Evolutionary conservation across 106 monocot species (phyloP).

Genomic region (Iris macrosiphon): DNA sequence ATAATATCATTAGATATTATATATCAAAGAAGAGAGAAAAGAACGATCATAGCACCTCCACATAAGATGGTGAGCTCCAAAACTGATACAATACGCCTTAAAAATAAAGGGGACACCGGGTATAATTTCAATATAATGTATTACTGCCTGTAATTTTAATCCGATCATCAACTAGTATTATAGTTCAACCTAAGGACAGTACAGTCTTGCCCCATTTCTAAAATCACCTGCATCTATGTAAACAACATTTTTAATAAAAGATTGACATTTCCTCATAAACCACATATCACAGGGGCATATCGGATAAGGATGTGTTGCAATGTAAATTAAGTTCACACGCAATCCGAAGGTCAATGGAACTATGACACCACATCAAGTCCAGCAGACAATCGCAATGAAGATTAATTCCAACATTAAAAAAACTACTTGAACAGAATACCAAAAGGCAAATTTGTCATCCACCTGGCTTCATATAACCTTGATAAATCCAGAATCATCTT

Average conservation of each 20-base stretch:
- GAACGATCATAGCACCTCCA: too few species aligned
- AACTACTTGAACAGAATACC: not conserved
- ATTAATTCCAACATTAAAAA: not conserved
- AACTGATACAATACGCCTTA: too few species aligned
- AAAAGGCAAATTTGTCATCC: not conserved
- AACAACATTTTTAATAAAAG: not conserved
- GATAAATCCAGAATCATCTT: conserved; percentile 2
- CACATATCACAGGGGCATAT: not conserved
- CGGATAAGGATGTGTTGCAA: not conserved
- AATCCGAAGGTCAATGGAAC: not conserved
- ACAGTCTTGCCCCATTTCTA: not conserved
- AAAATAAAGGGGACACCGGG: too few species aligned
- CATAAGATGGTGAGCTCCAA: too few species aligned
- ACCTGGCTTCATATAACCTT: not conserved
- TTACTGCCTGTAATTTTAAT: too few species aligned
- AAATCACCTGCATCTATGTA: not conserved
- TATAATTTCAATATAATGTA: too few species aligned
- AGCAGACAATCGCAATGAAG: not conserved
- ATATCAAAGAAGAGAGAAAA: too few species aligned
- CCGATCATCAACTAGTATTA: not conserved
- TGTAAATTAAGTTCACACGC: not conserved
- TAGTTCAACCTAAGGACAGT: not conserved
- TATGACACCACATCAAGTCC: not conserved
- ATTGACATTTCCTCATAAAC: not conserved
- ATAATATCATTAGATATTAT: too few species aligned